Evolutionary conservation across 331 rosid species (phyloP).

Genomic region (Phaseolus coccineus): DNA sequence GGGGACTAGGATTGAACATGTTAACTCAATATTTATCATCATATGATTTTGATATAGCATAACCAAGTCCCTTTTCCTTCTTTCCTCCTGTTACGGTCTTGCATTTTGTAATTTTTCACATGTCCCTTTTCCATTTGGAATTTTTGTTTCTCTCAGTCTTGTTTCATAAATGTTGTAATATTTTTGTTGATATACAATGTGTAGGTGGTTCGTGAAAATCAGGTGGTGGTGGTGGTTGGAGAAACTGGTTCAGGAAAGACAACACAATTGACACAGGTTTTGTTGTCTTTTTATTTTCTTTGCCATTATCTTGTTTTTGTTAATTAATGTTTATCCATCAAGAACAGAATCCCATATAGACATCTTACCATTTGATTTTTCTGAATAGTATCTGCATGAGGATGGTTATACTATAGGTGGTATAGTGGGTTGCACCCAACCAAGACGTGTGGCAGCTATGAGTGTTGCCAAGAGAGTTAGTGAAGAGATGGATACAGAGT

Average conservation of each 20-base stretch:
- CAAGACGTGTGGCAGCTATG: conserved; percentile 99
- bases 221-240: conserved; percentile 93
- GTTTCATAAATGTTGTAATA: conserved; percentile 29
- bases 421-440: conserved; percentile 96
- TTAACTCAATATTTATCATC: conserved; percentile 10
- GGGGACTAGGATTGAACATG: conserved; percentile 24
- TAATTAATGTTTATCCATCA: conserved; percentile 6
- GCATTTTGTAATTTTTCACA: conserved; percentile 1
- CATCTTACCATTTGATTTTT: conserved; percentile 45
- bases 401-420: conserved; percentile 88
- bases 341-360: neutral
- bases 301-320: conserved; percentile 11
- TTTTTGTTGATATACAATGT: conserved; percentile 33
- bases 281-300: neutral
- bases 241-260: conserved; percentile 99
- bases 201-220: conserved; percentile 96
- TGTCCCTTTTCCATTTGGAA: conserved; percentile 25
- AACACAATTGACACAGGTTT: conserved; percentile 95
- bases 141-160: conserved; percentile 29
- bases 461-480: conserved; percentile 99
- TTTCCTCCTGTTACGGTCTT: conserved; percentile 5
- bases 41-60: conserved; percentile 7
- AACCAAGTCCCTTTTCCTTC: conserved; percentile 28
- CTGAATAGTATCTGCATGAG: conserved; percentile 85
- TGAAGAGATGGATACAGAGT: conserved; percentile 96